phyloP scores from a whole-genome alignment of 805 yeast genomes.

The Candida sithepensis region DNA sequence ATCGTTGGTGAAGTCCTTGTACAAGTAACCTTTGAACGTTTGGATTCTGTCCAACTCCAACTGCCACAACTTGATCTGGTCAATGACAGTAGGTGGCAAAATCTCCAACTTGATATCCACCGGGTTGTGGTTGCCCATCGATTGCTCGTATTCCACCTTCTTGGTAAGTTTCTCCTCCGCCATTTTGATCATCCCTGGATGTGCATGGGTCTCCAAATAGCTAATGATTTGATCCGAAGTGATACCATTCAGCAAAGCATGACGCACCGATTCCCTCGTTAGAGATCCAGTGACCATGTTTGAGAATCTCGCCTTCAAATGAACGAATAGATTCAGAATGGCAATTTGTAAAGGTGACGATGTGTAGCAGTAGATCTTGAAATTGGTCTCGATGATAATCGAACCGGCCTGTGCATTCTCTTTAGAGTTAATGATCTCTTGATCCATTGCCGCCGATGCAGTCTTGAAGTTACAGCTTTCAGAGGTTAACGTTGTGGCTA shows the following conservation, averaged over 20 bases:
- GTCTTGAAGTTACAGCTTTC: constrained; percentile 70
- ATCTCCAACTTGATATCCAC: constrained; percentile 53
- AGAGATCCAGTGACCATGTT: constrained; percentile 93
- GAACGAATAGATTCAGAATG: constrained; percentile 82
- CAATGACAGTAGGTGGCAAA: constrained; percentile 93
- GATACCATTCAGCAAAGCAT: constrained; percentile 82
- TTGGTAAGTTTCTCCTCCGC: constrained; percentile 70
- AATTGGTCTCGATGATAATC: constrained; percentile 88
- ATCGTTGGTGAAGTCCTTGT: constrained; percentile 76
- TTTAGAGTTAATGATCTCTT: constrained; percentile 44
- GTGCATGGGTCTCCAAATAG: constrained; percentile 88
- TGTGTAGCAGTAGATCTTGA: constrained; percentile 88
- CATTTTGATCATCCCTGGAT: constrained; percentile 77
- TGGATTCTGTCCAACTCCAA: constrained; percentile 89
- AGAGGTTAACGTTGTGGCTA: constrained; percentile 86
- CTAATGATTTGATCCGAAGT: constrained; percentile 92
- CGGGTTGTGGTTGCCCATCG: constrained; percentile 35
- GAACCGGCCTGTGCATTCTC: constrained; percentile 45
- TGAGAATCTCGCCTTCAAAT: constrained; percentile 76
- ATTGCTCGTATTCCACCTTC: constrained; percentile 59
- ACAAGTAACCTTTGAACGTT: constrained; percentile 80
- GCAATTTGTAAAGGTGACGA: constrained; percentile 95
- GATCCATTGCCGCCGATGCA: constrained; percentile 73
- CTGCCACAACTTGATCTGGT: constrained; percentile 95
- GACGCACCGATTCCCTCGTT: constrained; percentile 86